Conservation (phyloP, 345 rosid species). For the Pseudoturritis turrita region DNA sequence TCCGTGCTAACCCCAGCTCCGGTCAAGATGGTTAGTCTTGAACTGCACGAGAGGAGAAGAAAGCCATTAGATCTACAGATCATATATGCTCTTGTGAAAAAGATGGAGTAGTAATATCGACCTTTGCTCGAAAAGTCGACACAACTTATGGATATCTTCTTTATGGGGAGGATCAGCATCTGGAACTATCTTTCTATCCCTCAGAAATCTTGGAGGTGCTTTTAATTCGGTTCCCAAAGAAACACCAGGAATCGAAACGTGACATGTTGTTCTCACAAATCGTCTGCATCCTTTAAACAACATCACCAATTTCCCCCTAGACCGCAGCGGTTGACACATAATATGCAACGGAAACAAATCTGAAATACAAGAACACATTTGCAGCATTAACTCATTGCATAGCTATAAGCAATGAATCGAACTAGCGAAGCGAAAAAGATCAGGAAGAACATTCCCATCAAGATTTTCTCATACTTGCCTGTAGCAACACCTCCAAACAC, state of each 20-base stretch:
- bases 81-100: not conserved
- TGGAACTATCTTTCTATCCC: constrained; percentile 65
- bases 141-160: constrained; percentile 52
- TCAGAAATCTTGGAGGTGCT: constrained; percentile 33
- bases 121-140: constrained; percentile 71
- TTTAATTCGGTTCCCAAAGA: constrained; percentile 29
- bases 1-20: constrained; percentile 97
- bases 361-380: not conserved
- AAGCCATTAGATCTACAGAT: not conserved
- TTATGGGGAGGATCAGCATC: constrained; percentile 72
- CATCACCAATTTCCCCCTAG: constrained; percentile 19
- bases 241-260: constrained; percentile 46
- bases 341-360: constrained; percentile 26
- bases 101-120: not conserved
- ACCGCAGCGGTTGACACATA: constrained; percentile 15
- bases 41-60: constrained; percentile 36
- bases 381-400: not conserved
- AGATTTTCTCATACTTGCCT: constrained; percentile 34
- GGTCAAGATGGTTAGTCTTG: constrained; percentile 66
- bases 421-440: not conserved
- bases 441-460: not conserved
- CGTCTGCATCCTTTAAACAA: constrained; percentile 30
- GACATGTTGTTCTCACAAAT: constrained; percentile 52
- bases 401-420: not conserved
- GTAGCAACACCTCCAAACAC: constrained; percentile 22